These are phyloP conservation scores for Phellopilus nigrolimitatus DNA, from an alignment of 1,284 basidiomycete species.

Conservation along the genomic window DNA sequence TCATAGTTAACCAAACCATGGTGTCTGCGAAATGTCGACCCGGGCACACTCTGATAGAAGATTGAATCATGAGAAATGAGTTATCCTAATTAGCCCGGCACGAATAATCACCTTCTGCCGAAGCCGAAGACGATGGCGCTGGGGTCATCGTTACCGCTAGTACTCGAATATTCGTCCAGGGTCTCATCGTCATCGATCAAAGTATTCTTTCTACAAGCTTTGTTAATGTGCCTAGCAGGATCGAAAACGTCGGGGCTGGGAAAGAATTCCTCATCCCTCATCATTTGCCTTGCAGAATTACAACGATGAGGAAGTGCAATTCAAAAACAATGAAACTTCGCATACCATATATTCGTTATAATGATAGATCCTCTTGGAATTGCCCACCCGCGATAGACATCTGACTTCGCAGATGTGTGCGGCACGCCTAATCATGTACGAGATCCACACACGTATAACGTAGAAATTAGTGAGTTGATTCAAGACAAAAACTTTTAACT, in stretches of 20 bases:
- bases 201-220: too few relatives aligned
- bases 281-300: constrained; percentile 1
- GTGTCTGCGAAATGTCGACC: constrained; percentile 15
- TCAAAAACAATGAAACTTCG: too few relatives aligned
- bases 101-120: constrained; percentile 2
- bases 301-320: background rate
- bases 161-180: too few relatives aligned
- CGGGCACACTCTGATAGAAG: constrained; percentile 10
- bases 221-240: background rate
- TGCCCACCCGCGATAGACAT: background rate
- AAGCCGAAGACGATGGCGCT: too few relatives aligned
- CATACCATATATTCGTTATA: constrained; percentile 1
- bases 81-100: too few relatives aligned
- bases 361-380: constrained; percentile 3
- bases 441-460: background rate
- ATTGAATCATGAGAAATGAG: background rate
- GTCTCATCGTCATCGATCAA: too few relatives aligned
- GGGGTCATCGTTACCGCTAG: too few relatives aligned
- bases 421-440: background rate
- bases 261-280: too few relatives aligned
- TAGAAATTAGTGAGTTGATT: background rate
- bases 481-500: too few relatives aligned
- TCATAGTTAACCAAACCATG: constrained; percentile 14
- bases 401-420: background rate
- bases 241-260: constrained; percentile 9